phyloP scores from a whole-genome alignment of 2,329 filamentous ascomycete genomes.

The Apiospora rasikravindrae region DNA sequence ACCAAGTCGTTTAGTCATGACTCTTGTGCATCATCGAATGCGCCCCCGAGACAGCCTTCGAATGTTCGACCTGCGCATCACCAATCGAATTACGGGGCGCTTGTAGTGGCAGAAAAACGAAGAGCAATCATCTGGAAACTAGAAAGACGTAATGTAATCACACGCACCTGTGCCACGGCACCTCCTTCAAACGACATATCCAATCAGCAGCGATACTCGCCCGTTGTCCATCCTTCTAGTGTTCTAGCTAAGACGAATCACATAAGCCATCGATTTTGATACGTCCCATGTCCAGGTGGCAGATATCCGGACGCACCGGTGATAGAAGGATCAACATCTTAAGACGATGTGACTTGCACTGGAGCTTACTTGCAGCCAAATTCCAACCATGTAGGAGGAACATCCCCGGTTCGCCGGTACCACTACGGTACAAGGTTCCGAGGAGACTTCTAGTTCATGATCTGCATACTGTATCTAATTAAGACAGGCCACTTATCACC shows the following conservation, averaged over 20 bases:
- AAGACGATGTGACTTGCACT: not conserved
- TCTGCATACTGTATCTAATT: not conserved
- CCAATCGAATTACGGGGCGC: not conserved
- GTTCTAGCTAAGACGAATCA: not conserved
- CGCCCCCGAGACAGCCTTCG: not conserved
- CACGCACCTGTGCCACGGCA: not conserved
- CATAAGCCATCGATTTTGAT: not conserved
- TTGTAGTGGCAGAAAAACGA: no score
- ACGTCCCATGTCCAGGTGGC: not conserved
- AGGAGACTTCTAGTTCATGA: constrained; percentile 7
- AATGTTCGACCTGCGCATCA: not conserved
- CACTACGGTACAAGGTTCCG: not conserved
- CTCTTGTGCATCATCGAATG: not conserved
- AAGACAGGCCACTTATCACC: not conserved
- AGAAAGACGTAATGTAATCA: not conserved
- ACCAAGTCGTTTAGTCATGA: not conserved
- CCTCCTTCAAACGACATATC: not conserved
- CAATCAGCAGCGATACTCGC: constrained; percentile 1
- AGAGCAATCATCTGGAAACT: not conserved
- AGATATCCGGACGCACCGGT: not conserved
- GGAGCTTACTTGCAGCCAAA: not conserved
- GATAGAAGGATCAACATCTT: not conserved
- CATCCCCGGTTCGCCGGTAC: not conserved
- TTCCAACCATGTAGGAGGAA: not conserved
- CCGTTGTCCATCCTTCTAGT: not conserved